These are phyloP conservation scores for Podaxis sp. DNA, from an alignment of 768 basidiomycete genomes.

Conservation along the genomic window DNA sequence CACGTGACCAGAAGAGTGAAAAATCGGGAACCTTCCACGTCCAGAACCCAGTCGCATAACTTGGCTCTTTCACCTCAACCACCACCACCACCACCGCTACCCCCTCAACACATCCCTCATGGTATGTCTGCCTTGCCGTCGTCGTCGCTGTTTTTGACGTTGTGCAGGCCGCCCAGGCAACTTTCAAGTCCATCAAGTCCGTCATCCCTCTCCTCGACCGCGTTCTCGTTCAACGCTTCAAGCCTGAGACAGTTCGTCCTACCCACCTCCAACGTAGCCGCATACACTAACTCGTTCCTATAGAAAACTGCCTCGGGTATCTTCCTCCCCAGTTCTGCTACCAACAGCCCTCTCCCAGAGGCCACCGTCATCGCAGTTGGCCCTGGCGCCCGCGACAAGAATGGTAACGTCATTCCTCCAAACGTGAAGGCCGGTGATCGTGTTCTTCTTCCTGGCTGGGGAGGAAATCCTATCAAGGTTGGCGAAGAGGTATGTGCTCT, in stretches of 20 bases:
- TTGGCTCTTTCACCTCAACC: neutral
- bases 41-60: neutral
- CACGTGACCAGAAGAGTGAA: conserved; percentile 8
- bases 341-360: conserved; percentile 85
- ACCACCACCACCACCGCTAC: neutral
- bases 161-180: conserved; percentile 74
- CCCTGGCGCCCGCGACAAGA: conserved; percentile 89
- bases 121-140: neutral
- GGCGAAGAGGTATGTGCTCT: conserved; percentile 74
- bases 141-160: neutral
- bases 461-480: conserved; percentile 92
- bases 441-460: conserved; percentile 94
- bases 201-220: conserved; percentile 92
- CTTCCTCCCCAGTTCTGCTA: conserved; percentile 91
- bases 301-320: conserved; percentile 98
- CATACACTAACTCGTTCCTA: neutral
- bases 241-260: conserved; percentile 83
- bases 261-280: neutral
- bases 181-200: conserved; percentile 93
- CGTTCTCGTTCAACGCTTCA: conserved; percentile 96
- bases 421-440: conserved; percentile 86
- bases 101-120: neutral
- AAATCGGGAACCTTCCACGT: conserved; percentile 4
- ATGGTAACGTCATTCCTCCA: conserved; percentile 71
- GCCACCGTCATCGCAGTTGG: conserved; percentile 95